Percentiles rank a stretch among this genome's conserved stretches.
Evolutionary conservation across 306 rosid species (phyloP).

Genomic region (Cicer chorassanicum): DNA sequence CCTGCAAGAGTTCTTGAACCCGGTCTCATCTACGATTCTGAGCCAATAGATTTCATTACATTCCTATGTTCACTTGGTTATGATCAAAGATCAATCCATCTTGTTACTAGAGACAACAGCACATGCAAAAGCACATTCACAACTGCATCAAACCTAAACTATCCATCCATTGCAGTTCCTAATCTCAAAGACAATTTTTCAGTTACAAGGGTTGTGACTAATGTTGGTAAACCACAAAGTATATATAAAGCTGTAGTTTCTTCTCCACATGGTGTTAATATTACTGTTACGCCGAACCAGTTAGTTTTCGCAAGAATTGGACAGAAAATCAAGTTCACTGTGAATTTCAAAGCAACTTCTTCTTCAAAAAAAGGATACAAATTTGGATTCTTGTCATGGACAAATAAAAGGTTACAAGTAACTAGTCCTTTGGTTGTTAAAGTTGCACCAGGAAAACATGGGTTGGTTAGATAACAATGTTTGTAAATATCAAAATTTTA

Average conservation of each 20-base stretch:
- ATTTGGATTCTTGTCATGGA: constrained; percentile 81
- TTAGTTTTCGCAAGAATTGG: constrained; percentile 57
- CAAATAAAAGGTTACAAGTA: constrained; percentile 56
- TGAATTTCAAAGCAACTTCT: constrained; percentile 62
- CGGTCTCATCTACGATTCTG: constrained; percentile 70
- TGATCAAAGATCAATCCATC: constrained; percentile 62
- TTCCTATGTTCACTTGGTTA: constrained; percentile 81
- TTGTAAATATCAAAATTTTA: constrained; percentile 41
- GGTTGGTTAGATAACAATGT: constrained; percentile 55
- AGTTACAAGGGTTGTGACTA: constrained; percentile 70
- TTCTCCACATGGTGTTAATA: constrained; percentile 69
- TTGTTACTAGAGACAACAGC: constrained; percentile 70
- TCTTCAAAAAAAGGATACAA: constrained; percentile 69
- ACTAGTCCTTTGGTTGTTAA: constrained; percentile 74
- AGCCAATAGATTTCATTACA: constrained; percentile 59
- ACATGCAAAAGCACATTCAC: constrained; percentile 57
- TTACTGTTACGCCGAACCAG: constrained; percentile 62
- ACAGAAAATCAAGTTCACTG: constrained; percentile 72
- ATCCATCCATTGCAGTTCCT: constrained; percentile 77
- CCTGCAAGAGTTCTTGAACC: constrained; percentile 82
- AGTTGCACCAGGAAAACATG: constrained; percentile 51
- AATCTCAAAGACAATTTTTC: constrained; percentile 57
- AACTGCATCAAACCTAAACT: constrained; percentile 66
- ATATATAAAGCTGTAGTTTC: constrained; percentile 63
- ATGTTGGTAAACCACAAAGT: constrained; percentile 65